These are phyloP conservation scores for Sugiyamaella xylanicola DNA, from an alignment of 1,139 yeast species.

Conservation along the genomic window DNA sequence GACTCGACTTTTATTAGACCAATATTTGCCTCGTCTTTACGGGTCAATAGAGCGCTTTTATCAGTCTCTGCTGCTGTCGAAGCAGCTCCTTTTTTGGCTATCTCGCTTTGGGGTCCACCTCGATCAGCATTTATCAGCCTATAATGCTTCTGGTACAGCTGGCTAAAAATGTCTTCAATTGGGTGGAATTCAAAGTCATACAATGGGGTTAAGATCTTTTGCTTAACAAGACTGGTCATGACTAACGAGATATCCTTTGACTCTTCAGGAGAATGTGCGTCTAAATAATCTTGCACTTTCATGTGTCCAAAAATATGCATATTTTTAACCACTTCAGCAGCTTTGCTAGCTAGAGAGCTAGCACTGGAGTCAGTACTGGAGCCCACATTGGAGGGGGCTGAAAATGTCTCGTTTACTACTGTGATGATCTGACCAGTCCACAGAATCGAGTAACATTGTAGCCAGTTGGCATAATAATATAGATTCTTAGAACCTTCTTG, in stretches of 20 bases:
- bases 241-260: constrained; percentile 43
- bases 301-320: constrained; percentile 65
- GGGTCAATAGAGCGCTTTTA: constrained; percentile 42
- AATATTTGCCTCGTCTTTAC: constrained; percentile 27
- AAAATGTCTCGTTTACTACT: constrained; percentile 51
- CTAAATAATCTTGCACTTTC: constrained; percentile 60
- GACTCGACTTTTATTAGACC: constrained; percentile 28
- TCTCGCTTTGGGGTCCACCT: constrained; percentile 35
- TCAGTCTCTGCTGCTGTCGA: constrained; percentile 61
- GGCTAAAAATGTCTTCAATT: constrained; percentile 38
- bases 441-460: constrained; percentile 63
- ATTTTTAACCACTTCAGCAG: constrained; percentile 75
- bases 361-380: constrained; percentile 28
- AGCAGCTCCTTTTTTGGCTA: constrained; percentile 37
- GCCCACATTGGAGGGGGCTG: constrained; percentile 13
- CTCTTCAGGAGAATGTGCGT: constrained; percentile 38
- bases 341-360: constrained; percentile 35
- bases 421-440: constrained; percentile 78
- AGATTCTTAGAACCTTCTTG: constrained; percentile 44
- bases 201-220: constrained; percentile 63
- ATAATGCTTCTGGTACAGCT: constrained; percentile 31
- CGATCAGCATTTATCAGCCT: constrained; percentile 18
- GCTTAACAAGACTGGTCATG: constrained; percentile 53
- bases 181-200: constrained; percentile 43
- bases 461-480: constrained; percentile 63